A percentile compares a stretch with the other conserved stretches of the same genome.
Conservation (phyloP, 176 grass and related monocot species). For the Alloteropsis semialata region DNA sequence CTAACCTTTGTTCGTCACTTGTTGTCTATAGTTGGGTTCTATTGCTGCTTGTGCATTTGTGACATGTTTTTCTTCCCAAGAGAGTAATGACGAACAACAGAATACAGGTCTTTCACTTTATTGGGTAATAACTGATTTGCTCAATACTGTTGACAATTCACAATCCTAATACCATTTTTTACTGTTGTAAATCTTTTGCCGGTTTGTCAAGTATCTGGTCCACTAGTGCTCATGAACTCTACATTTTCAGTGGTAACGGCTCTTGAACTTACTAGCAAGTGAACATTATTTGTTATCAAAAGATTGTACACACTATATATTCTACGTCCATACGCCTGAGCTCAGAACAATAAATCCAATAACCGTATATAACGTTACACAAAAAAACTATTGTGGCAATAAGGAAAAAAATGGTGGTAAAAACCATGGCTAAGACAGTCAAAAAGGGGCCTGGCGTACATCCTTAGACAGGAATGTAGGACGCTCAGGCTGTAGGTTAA, state of each 20-base stretch:
- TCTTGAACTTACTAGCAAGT: not conserved
- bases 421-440: not conserved
- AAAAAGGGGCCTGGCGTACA: not conserved
- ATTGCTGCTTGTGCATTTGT: not conserved
- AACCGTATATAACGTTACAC: not conserved
- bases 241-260: not conserved
- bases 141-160: no score
- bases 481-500: not conserved
- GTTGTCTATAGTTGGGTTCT: not conserved
- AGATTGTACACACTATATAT: not conserved
- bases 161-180: no score
- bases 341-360: not conserved
- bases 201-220: not conserved
- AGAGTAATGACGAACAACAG: no score
- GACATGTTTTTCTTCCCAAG: no score
- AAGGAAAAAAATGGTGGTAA: not conserved
- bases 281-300: not conserved
- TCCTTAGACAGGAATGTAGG: not conserved
- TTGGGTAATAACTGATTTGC: no score
- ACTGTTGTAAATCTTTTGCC: no score
- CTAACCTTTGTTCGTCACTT: not conserved
- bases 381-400: not conserved
- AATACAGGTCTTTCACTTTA: no score
- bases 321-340: not conserved
- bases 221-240: not conserved